These are phyloP conservation scores for Lipomyces orientalis DNA, from an alignment of 805 yeast genomes.

Conservation along the genomic window DNA sequence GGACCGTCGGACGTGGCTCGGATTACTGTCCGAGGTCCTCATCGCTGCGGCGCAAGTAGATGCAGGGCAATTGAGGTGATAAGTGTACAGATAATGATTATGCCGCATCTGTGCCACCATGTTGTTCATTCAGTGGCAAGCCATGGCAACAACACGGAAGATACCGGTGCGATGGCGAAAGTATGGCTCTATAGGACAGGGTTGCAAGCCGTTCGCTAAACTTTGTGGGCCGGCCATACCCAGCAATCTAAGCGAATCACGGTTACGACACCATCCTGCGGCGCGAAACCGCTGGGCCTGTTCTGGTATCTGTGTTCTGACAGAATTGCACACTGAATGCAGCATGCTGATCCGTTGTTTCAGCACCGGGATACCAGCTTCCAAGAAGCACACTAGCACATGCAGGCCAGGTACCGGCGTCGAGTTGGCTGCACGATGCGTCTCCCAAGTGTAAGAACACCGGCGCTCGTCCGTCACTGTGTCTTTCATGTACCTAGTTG, in stretches of 20 bases:
- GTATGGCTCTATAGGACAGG: neutral
- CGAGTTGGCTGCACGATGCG: neutral
- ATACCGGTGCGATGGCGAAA: neutral
- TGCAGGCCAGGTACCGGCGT: slow-evolving; percentile 1
- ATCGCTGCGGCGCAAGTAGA: no score
- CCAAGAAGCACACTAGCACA: neutral
- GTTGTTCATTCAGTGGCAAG: neutral
- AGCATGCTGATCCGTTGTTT: neutral
- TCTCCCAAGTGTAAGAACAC: neutral
- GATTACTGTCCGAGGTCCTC: no score
- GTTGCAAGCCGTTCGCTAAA: neutral
- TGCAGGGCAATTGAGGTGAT: no score
- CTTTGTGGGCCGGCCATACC: neutral
- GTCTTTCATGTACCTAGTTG: neutral
- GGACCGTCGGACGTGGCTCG: no score
- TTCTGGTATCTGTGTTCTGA: neutral
- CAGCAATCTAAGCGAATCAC: neutral
- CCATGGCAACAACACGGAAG: neutral
- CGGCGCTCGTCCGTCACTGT: neutral
- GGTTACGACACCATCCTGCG: neutral
- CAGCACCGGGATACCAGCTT: neutral
- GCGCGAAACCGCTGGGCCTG: neutral
- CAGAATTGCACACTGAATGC: neutral
- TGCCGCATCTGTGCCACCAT: neutral
- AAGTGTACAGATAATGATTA: no score